These are phyloP conservation scores for Eucalyptus dawsonii DNA, from an alignment of 345 rosid species.

Conservation along the genomic window DNA sequence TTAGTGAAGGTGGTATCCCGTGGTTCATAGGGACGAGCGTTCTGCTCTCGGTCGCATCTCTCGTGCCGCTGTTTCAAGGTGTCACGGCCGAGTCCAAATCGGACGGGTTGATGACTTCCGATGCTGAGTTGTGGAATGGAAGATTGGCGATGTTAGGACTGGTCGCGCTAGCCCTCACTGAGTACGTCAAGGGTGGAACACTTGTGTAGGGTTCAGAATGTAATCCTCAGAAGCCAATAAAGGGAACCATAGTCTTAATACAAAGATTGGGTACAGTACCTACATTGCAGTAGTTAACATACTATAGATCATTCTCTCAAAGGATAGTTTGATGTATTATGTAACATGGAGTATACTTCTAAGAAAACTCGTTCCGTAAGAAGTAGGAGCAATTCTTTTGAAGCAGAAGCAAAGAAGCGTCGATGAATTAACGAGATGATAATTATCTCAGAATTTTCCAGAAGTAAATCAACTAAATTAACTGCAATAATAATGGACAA, in stretches of 20 bases:
- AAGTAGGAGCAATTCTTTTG: not conserved
- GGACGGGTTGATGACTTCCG: slow-evolving; percentile 52
- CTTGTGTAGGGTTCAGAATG: not conserved
- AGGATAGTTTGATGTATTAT: not conserved
- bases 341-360: not conserved
- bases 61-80: slow-evolving; percentile 45
- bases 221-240: not conserved
- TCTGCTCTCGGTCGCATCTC: slow-evolving; percentile 44
- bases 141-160: slow-evolving; percentile 70
- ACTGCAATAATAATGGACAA: not conserved
- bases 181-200: slow-evolving; percentile 55
- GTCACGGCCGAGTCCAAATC: slow-evolving; percentile 44
- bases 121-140: slow-evolving; percentile 72
- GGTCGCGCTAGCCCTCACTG: slow-evolving; percentile 60
- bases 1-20: slow-evolving; percentile 41
- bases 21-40: slow-evolving; percentile 50
- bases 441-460: not conserved
- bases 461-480: not conserved
- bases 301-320: not conserved
- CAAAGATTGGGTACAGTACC: not conserved
- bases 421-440: not conserved
- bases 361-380: not conserved
- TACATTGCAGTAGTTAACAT: not conserved
- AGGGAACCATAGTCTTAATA: not conserved
- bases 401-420: not conserved